These are phyloP conservation scores for Rhizopus stolonifer DNA, from an alignment of 371 early-diverging fungal genomes.

Conservation along the genomic window DNA sequence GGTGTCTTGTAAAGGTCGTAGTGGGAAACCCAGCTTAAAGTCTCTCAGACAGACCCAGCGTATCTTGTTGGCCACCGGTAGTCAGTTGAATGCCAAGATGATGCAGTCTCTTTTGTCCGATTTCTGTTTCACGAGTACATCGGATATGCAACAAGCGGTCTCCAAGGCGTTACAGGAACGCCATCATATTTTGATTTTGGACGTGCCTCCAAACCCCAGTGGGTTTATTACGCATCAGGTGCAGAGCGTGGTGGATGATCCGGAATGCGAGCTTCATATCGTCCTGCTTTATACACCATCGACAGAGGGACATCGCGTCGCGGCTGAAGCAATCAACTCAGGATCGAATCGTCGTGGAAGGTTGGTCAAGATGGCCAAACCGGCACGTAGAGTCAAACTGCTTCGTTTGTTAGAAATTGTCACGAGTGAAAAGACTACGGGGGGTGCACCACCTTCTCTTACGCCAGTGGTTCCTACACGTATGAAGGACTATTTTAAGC, in stretches of 20 bases:
- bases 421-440: slow-evolving; percentile 21
- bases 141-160: slow-evolving; percentile 41
- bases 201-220: slow-evolving; percentile 44
- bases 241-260: slow-evolving; percentile 47
- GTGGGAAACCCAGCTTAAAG: slow-evolving; percentile 10
- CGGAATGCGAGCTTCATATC: slow-evolving; percentile 47
- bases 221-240: slow-evolving; percentile 40
- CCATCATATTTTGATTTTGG: slow-evolving; percentile 38
- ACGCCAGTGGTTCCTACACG: slow-evolving; percentile 13
- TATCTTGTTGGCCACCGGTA: slow-evolving; percentile 39
- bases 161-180: slow-evolving; percentile 41
- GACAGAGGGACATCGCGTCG: slow-evolving; percentile 45
- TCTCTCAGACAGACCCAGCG: slow-evolving; percentile 23
- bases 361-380: slow-evolving; percentile 57
- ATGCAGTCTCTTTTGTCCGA: slow-evolving; percentile 32
- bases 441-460: slow-evolving; percentile 11
- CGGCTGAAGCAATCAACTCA: slow-evolving; percentile 42
- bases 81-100: slow-evolving; percentile 42
- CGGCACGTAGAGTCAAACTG: slow-evolving; percentile 53
- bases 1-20: slow-evolving; percentile 12
- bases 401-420: slow-evolving; percentile 41
- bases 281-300: slow-evolving; percentile 45
- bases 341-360: slow-evolving; percentile 43
- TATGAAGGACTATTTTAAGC: slow-evolving; percentile 39
- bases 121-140: slow-evolving; percentile 27